Base-by-base conservation (phyloP, 2,329 filamentous ascomycete genomes). In the Cyclaneusma minus region DNA sequence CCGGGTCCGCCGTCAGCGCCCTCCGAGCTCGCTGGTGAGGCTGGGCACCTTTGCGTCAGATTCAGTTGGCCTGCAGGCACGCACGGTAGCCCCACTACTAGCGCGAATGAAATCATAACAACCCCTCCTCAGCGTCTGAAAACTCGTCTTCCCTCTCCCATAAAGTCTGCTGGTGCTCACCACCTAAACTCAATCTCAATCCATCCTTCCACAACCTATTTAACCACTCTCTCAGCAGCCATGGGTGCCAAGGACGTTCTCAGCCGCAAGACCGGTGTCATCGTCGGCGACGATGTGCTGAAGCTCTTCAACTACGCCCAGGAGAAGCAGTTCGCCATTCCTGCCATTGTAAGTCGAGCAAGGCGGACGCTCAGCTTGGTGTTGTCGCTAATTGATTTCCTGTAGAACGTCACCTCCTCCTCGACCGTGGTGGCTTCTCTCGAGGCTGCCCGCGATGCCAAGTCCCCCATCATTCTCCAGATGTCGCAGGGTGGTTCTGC, bases 381-480 rank as follows among this genome's bases (percentile, higher is more conserved):
- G 4, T 21, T 27, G 4, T 18, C 20, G 19, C 15, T 20, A 8
- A 18, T 19, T 16, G 22, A 19, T n/a, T n/a, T n/a, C n/a, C n/a
- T n/a, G n/a, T 34, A 68, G 63, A 94, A 95, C 61, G 81, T 92
- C 50, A 95, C 87, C 44, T 92, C 84, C 21, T 92, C 81, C 35
- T 93, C 83, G 36, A 83, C 78, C 36, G 77, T 73, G 37, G 77
- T 94, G 40, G 74, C 83, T 45, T 62, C 82, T 29, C 83, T 98
- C 44, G 89, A 98, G 68, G 89, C 89, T 52, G 89, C 89, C 44
- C 77, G 83, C 47, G 85, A 95, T 57, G 64, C 73, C 52, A 92
- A 92, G 57, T 68, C 81, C 35, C 89, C 89, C 45, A 76, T 94
- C 58, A 79, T 94, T 58, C 73, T 95, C 42, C 89, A 95, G 64